Evolutionary conservation across 805 yeast genomes (phyloP).

Genomic region (Metschnikowia cerradonensis): DNA sequence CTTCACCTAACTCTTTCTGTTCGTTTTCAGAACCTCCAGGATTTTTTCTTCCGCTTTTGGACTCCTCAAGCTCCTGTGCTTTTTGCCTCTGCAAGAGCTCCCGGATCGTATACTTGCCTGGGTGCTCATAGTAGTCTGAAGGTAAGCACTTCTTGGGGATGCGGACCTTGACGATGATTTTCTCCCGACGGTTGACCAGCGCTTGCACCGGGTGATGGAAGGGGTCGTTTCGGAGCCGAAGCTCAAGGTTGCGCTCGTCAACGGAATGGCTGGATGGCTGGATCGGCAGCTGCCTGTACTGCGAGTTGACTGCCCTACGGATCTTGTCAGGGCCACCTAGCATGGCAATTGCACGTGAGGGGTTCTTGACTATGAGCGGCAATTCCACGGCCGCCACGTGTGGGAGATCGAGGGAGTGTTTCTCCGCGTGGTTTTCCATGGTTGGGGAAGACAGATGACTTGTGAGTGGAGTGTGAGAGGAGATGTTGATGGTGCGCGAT

Average conservation of each 20-base stretch:
- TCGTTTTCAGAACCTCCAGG: not conserved
- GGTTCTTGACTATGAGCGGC: slow-evolving; percentile 66
- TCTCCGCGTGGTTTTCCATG: slow-evolving; percentile 38
- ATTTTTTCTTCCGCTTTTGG: slow-evolving; percentile 17
- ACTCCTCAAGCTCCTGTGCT: slow-evolving; percentile 20
- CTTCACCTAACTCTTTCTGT: not conserved
- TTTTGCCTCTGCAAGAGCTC: slow-evolving; percentile 36
- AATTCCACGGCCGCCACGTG: slow-evolving; percentile 71
- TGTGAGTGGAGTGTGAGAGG: too few species aligned
- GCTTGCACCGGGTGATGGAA: slow-evolving; percentile 64
- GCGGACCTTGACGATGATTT: slow-evolving; percentile 53
- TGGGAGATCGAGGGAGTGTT: slow-evolving; percentile 67
- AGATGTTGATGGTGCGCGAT: too few species aligned
- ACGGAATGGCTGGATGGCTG: slow-evolving; percentile 21
- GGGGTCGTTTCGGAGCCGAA: slow-evolving; percentile 38
- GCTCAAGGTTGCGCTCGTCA: slow-evolving; percentile 37
- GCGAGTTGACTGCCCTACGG: slow-evolving; percentile 37
- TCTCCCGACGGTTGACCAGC: slow-evolving; percentile 48
- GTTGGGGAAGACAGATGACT: not conserved
- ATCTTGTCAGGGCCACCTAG: slow-evolving; percentile 59
- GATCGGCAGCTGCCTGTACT: slow-evolving; percentile 21
- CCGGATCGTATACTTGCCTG: slow-evolving; percentile 38
- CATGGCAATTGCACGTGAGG: slow-evolving; percentile 59
- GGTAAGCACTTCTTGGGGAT: slow-evolving; percentile 54
- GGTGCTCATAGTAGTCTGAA: slow-evolving; percentile 27